Conservation (phyloP, 345 rosid species). For the Schrenkiella parvula region DNA sequence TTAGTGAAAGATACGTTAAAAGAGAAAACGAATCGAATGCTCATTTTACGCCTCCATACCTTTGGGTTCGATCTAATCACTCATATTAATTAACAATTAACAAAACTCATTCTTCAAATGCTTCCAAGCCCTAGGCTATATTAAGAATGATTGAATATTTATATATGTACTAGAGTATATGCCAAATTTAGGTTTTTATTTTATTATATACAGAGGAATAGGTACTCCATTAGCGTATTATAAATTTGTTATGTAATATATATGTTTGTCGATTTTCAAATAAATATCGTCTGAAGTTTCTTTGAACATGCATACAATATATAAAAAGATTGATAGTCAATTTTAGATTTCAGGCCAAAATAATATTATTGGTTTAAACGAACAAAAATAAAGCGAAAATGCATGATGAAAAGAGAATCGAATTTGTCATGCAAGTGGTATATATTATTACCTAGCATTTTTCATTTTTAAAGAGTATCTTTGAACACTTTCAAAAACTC, state of each 20-base stretch:
- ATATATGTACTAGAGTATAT: not conserved
- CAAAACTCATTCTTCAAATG: not conserved
- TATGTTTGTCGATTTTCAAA: not conserved
- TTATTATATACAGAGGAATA: not conserved
- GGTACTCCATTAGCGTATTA: not conserved
- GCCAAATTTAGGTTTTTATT: not conserved
- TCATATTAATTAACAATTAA: not conserved
- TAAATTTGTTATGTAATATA: not conserved
- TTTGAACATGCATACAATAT: not conserved
- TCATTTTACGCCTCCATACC: conserved; percentile 19
- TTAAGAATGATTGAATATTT: not conserved
- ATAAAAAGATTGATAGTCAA: not conserved
- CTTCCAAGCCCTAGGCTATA: not conserved
- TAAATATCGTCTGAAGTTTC: conserved; percentile 3
- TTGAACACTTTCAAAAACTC: conserved; percentile 16
- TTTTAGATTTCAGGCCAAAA: not conserved
- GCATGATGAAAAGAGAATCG: conserved; percentile 24
- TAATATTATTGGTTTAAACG: not conserved
- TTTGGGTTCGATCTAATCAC: conserved; percentile 30
- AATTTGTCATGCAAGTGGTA: conserved; percentile 26
- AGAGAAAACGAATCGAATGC: conserved; percentile 18
- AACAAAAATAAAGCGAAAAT: conserved; percentile 14
- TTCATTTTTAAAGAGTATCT: conserved; percentile 19
- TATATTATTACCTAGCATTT: conserved; percentile 10
- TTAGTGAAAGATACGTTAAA: conserved; percentile 31